Evolutionary conservation across 495 filamentous ascomycete species (phyloP).

Genomic region (Alectoria sarmentosa): DNA sequence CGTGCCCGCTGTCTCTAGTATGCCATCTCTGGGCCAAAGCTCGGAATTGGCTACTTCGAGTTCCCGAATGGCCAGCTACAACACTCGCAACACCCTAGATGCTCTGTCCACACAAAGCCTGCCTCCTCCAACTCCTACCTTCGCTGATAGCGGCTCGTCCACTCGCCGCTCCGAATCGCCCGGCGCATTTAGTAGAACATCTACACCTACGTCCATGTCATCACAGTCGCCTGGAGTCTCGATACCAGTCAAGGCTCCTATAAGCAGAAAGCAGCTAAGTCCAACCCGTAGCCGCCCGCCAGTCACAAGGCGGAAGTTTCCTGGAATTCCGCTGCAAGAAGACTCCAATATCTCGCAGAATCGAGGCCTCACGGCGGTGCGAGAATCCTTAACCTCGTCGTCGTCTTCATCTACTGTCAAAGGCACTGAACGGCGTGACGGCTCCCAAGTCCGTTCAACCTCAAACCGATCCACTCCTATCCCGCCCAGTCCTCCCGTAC

Average conservation of each 20-base stretch:
- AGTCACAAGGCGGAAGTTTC: slow-evolving; percentile 52
- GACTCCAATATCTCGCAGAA: slow-evolving; percentile 41
- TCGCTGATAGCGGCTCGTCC: slow-evolving; percentile 77
- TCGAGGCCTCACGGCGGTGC: slow-evolving; percentile 54
- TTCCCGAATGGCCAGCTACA: slow-evolving; percentile 28
- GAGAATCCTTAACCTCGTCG: slow-evolving; percentile 56
- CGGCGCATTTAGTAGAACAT: slow-evolving; percentile 80
- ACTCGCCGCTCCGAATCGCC: slow-evolving; percentile 91
- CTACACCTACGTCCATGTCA: slow-evolving; percentile 91
- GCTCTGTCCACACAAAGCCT: slow-evolving; percentile 35
- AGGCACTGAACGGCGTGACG: slow-evolving; percentile 32
- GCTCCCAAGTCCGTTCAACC: slow-evolving; percentile 21
- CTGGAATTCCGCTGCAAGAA: slow-evolving; percentile 45
- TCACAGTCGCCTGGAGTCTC: slow-evolving; percentile 87
- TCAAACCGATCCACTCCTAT: slow-evolving; percentile 33
- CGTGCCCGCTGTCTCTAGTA: slow-evolving; percentile 19
- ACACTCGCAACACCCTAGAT: slow-evolving; percentile 17
- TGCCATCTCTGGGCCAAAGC: slow-evolving; percentile 8
- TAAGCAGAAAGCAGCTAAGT: slow-evolving; percentile 54
- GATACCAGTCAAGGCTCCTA: slow-evolving; percentile 49
- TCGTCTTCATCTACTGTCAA: slow-evolving; percentile 51
- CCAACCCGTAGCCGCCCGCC: slow-evolving; percentile 61
- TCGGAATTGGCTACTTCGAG: slow-evolving; percentile 27
- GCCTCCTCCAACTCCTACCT: slow-evolving; percentile 58
- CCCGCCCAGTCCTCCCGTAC: slow-evolving; percentile 54